Evolutionary conservation across 768 basidiomycete species (phyloP), one percentile per base, ranked within the genome.

Genomic region (Cyclocybe cylindracea): DNA sequence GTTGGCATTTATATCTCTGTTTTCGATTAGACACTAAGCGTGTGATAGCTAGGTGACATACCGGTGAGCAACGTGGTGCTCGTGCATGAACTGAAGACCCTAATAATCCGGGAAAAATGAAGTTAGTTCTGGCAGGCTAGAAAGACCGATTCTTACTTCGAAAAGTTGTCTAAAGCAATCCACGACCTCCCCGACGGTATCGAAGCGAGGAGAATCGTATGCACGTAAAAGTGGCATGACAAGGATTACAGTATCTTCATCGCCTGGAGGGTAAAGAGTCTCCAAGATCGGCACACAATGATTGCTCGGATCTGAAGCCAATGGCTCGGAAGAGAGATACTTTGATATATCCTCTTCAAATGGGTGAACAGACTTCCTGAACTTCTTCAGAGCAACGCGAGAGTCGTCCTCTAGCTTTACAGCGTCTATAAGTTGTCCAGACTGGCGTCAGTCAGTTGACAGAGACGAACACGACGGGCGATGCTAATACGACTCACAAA

Each of bases 71-170:
- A 74, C 63, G 2, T 50, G 61, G 36, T 70, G 58, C 4, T 61
- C 9, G 35, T 76, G 73, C 59, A 75, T 67, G 42, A 70, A 75
- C 14, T 61, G 56, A 0, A 75, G 43, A 1, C 70, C 70, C 71
- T 74, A 13, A 4, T 4, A 24, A 11, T 31, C 35, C 2, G 8
- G 10, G 18, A 13, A 19, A 10, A 29, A 11, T n/a, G 6, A 48
- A 8, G 24, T 16, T 34, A 44, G 10, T 18, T 16, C 31, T 16
- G 11, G n/a, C 35, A 45, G 45, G 7, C 55, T 54, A 56, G 54
- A 52, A 63, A 59, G 6, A 56, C 54, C 7, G 57, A 59, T 16
- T 16, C 34, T 31, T 37, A 68, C 72, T 60, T 72, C 62, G 18
- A 73, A 61, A 7, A 71, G 49, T 51, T 73, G 70, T 7, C 53